These are phyloP conservation scores for Didymella arachidicola DNA, from an alignment of 2,329 filamentous ascomycete species.

Conservation along the genomic window DNA sequence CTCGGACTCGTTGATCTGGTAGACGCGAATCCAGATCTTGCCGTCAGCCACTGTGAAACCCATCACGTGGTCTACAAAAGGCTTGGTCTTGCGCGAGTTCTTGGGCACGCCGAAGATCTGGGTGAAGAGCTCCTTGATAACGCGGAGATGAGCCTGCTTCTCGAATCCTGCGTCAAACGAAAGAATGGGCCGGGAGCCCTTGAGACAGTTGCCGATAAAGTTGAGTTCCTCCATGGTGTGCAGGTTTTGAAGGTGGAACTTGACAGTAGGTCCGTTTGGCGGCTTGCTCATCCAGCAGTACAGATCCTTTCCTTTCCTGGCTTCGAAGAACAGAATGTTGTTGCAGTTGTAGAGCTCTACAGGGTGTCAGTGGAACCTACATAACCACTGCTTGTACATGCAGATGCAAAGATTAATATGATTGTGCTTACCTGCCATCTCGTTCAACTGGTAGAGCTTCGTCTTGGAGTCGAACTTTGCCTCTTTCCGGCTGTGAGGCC, in stretches of 20 bases:
- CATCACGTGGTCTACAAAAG: slow-evolving; percentile 95
- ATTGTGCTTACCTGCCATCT: slow-evolving; percentile 46
- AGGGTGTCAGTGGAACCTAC: slow-evolving; percentile 8
- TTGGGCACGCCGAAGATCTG: slow-evolving; percentile 94
- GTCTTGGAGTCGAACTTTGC: slow-evolving; percentile 97
- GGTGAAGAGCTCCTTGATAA: slow-evolving; percentile 88
- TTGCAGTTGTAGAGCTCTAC: slow-evolving; percentile 87
- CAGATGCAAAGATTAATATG: background rate
- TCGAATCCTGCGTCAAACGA: slow-evolving; percentile 93
- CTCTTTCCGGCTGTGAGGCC: slow-evolving; percentile 89
- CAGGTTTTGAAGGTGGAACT: slow-evolving; percentile 82
- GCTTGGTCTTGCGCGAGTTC: slow-evolving; percentile 87
- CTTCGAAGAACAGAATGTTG: slow-evolving; percentile 94
- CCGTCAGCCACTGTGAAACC: slow-evolving; percentile 88
- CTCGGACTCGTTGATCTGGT: slow-evolving; percentile 89
- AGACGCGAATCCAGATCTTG: slow-evolving; percentile 95
- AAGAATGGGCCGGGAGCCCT: slow-evolving; percentile 88
- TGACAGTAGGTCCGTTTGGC: slow-evolving; percentile 79
- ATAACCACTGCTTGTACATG: background rate
- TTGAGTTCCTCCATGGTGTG: slow-evolving; percentile 98
- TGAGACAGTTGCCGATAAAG: slow-evolving; percentile 95
- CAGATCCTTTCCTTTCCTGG: slow-evolving; percentile 90
- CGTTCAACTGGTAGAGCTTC: slow-evolving; percentile 65
- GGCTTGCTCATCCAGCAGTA: slow-evolving; percentile 94
- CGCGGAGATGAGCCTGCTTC: slow-evolving; percentile 75